Conservation (phyloP, 75 land plant species). For the Picea sitchensis region DNA sequence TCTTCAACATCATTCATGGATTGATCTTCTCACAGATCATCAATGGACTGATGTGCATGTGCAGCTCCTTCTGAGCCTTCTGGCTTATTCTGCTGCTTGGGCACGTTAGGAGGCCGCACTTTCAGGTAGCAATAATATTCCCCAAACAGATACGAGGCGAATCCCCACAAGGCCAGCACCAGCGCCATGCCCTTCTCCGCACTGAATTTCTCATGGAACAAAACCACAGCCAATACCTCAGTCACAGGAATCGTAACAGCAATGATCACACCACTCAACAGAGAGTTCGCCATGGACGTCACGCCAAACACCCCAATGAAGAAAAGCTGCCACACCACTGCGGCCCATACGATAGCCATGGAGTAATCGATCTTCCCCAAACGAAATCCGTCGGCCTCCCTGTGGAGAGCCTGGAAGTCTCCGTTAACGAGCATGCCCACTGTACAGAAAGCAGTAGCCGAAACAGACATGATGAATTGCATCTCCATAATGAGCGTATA, state of each 20-base stretch:
- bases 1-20: no score
- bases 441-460: constrained; percentile 18
- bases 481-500: constrained; percentile 17
- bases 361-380: constrained; percentile 19
- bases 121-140: neutral
- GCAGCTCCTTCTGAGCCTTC: no score
- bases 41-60: no score
- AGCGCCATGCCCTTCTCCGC: constrained; percentile 20
- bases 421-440: constrained; percentile 21
- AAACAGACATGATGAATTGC: constrained; percentile 11
- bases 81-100: no score
- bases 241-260: constrained; percentile 18
- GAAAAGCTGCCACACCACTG: constrained; percentile 16
- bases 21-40: no score
- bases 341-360: constrained; percentile 9
- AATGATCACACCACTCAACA: constrained; percentile 12
- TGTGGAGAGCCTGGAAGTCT: constrained; percentile 16
- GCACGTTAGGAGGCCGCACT: no score
- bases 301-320: constrained; percentile 17
- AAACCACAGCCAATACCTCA: constrained; percentile 15
- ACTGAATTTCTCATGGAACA: constrained; percentile 25
- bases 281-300: constrained; percentile 15
- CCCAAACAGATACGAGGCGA: constrained; percentile 16
- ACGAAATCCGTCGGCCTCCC: constrained; percentile 15
- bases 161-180: constrained; percentile 24